A percentile compares a stretch with the other conserved stretches of the same genome.
These are phyloP conservation scores for Microthyrium microscopicum DNA, from an alignment of 2,329 filamentous ascomycete genomes.

Conservation along the genomic window DNA sequence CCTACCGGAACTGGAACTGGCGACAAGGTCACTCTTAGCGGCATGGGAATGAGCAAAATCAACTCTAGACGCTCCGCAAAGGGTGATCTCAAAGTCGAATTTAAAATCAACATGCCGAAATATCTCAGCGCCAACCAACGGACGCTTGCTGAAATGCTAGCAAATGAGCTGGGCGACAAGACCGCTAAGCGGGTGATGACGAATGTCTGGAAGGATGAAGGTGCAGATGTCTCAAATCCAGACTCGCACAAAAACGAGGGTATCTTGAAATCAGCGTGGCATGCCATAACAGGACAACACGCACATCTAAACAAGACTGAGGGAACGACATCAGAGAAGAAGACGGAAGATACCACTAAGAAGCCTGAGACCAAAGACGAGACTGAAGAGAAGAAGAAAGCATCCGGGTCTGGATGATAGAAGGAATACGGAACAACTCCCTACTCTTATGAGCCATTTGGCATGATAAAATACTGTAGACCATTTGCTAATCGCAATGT, in stretches of 20 bases:
- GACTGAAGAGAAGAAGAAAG: too few relatives aligned
- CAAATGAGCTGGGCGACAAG: slow-evolving; percentile 89
- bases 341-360: slow-evolving; percentile 13
- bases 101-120: slow-evolving; percentile 89
- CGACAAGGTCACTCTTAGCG: slow-evolving; percentile 73
- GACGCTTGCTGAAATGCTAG: slow-evolving; percentile 85
- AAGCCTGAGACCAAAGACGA: too few relatives aligned
- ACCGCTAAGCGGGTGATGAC: slow-evolving; percentile 89
- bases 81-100: slow-evolving; percentile 85
- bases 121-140: slow-evolving; percentile 83
- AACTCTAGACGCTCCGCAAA: slow-evolving; percentile 43
- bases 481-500: too few relatives aligned
- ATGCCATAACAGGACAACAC: slow-evolving; percentile 67
- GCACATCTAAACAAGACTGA: slow-evolving; percentile 11
- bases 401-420: slow-evolving; percentile 17
- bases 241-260: slow-evolving; percentile 79
- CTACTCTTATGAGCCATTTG: not conserved
- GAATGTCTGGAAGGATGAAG: slow-evolving; percentile 12
- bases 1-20: slow-evolving; percentile 83
- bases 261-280: slow-evolving; percentile 86
- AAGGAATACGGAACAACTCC: too few relatives aligned
- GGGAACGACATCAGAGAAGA: slow-evolving; percentile 9
- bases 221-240: too few relatives aligned
- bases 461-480: not conserved
- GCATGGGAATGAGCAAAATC: slow-evolving; percentile 89